phyloP scores from a whole-genome alignment of 768 basidiomycete species.

The Naganishia randhawae region DNA sequence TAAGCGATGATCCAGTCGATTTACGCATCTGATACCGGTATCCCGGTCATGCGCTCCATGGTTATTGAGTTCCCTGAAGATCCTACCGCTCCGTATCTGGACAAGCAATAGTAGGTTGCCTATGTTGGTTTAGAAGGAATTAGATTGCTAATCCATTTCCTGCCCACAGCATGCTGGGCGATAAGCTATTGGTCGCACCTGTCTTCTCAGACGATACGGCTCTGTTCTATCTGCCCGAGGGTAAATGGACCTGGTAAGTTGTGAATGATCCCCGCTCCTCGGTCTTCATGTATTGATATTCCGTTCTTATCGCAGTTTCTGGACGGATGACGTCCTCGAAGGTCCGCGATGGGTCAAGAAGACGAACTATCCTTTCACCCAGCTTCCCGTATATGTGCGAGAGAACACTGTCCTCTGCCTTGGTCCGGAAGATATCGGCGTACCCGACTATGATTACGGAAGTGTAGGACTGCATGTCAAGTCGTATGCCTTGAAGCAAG shows the following conservation, averaged over 20 bases:
- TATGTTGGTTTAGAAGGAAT: no score
- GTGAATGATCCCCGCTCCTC: background rate
- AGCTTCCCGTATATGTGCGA: conserved; percentile 66
- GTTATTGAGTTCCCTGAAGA: conserved; percentile 49
- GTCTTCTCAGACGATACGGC: conserved; percentile 43
- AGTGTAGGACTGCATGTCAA: conserved; percentile 56
- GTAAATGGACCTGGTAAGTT: conserved; percentile 45
- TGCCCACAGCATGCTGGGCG: conserved; percentile 46
- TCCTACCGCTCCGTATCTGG: conserved; percentile 42
- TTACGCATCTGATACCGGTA: conserved; percentile 43
- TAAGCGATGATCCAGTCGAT: conserved; percentile 40
- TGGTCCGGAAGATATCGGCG: conserved; percentile 57
- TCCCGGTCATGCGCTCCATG: conserved; percentile 49
- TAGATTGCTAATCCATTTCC: background rate
- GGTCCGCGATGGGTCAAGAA: conserved; percentile 64
- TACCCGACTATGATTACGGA: conserved; percentile 64
- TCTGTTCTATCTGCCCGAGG: conserved; percentile 46
- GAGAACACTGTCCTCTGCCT: conserved; percentile 60
- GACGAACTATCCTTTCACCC: conserved; percentile 62
- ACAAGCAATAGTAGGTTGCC: conserved; percentile 44
- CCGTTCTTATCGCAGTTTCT: conserved; percentile 49
- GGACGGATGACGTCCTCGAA: conserved; percentile 57
- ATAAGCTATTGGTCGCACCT: conserved; percentile 47
- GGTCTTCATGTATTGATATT: background rate
- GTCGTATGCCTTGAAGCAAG: conserved; percentile 57